phyloP scores from a whole-genome alignment of 2,329 filamentous ascomycete genomes.

The Mollisiaceae sp. region DNA sequence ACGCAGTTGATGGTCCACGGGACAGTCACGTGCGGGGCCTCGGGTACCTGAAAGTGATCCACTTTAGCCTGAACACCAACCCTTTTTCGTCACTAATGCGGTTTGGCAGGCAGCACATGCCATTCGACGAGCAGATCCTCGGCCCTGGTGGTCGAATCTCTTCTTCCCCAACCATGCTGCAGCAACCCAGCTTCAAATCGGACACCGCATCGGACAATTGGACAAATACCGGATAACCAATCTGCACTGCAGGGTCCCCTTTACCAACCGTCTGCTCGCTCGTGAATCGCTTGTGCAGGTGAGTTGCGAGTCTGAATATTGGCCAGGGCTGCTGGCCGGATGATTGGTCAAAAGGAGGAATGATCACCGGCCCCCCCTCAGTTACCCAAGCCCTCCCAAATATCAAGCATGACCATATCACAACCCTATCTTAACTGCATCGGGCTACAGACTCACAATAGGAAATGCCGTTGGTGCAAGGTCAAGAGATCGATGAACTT shows the following conservation, averaged over 20 bases:
- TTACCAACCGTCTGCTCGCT: slow-evolving; percentile 16
- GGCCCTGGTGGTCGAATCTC: neutral
- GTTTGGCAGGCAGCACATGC: neutral
- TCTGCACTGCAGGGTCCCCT: neutral
- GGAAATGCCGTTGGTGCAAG: slow-evolving; percentile 23
- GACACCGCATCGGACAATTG: slow-evolving; percentile 15
- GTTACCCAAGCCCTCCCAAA: slow-evolving; percentile 15
- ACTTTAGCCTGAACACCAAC: neutral
- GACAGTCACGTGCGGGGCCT: neutral
- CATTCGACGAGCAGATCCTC: neutral
- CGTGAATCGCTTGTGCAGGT: slow-evolving; percentile 21
- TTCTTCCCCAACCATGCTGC: neutral
- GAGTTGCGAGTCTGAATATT: slow-evolving; percentile 10
- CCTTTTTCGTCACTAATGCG: neutral
- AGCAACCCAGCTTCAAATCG: slow-evolving; percentile 6
- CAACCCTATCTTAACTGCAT: slow-evolving; percentile 17
- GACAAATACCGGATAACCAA: slow-evolving; percentile 17
- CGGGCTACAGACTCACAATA: slow-evolving; percentile 19
- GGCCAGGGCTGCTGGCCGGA: slow-evolving; percentile 9
- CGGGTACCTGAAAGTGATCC: neutral
- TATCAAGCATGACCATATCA: slow-evolving; percentile 7
- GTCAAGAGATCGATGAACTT: slow-evolving; percentile 28
- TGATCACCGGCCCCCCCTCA: slow-evolving; percentile 27
- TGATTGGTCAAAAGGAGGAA: slow-evolving; percentile 25
- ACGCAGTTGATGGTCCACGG: neutral